Conservation (phyloP, 768 basidiomycete genomes). For the Inosperma sp. region DNA sequence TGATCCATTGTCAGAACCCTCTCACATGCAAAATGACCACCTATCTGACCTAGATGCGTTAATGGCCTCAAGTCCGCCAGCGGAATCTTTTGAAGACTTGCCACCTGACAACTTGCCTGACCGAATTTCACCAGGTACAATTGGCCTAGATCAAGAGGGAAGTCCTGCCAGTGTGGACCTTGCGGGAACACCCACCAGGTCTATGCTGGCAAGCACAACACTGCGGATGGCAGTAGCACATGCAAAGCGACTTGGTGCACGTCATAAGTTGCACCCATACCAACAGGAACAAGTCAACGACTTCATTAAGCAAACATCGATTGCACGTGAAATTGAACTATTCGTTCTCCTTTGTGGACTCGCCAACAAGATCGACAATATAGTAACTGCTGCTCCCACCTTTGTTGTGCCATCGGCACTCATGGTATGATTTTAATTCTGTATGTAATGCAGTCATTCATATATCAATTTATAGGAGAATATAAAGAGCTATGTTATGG, state of each 20-base stretch:
- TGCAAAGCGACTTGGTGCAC: neutral
- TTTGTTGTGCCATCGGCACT: conserved; percentile 7
- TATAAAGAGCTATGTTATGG: conserved; percentile 16
- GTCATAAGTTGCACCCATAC: conserved; percentile 10
- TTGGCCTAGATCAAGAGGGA: neutral
- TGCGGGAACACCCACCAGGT: neutral
- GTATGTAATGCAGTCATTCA: neutral
- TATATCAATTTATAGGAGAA: conserved; percentile 16
- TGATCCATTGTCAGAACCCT: neutral
- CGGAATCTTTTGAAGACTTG: neutral
- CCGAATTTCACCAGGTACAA: no score
- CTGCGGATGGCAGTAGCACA: neutral
- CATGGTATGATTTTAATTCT: conserved; percentile 2
- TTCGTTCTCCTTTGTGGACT: conserved; percentile 1
- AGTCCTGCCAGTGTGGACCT: neutral
- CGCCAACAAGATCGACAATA: conserved; percentile 12
- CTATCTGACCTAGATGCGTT: neutral
- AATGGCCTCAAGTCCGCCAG: neutral
- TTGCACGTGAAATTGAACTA: neutral
- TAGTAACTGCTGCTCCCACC: conserved; percentile 6
- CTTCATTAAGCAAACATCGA: neutral
- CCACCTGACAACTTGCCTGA: neutral
- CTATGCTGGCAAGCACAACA: neutral
- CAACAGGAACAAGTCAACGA: conserved; percentile 5
- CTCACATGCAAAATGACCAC: neutral